Evolutionary conservation across 345 rosid species (phyloP).

Genomic region (Camelina sativa): DNA sequence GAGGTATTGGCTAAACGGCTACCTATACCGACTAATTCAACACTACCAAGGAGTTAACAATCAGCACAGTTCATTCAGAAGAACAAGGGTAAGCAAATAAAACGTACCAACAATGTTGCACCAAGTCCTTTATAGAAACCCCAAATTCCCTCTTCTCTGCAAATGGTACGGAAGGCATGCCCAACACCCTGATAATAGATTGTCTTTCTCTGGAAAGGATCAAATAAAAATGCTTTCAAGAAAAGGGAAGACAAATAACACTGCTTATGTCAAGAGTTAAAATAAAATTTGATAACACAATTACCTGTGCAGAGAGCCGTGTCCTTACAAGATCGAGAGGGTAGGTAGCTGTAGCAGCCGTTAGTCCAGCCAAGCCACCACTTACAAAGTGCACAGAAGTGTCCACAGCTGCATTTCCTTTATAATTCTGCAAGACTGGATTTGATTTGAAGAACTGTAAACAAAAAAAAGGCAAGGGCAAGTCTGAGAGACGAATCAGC

Average conservation of each 20-base stretch:
- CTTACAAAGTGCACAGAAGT: conserved; percentile 67
- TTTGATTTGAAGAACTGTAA: conserved; percentile 61
- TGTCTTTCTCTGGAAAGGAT: conserved; percentile 67
- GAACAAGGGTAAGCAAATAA: conserved; percentile 21
- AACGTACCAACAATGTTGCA: conserved; percentile 77
- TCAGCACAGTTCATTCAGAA: neutral
- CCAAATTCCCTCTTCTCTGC: conserved; percentile 75
- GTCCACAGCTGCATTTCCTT: conserved; percentile 54
- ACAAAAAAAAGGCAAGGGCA: neutral
- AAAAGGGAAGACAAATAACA: conserved; percentile 5
- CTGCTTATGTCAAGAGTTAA: conserved; percentile 6
- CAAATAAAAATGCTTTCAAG: conserved; percentile 15
- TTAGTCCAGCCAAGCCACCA: conserved; percentile 94
- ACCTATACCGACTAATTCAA: neutral
- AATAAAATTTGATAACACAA: neutral
- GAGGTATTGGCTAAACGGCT: conserved; percentile 13
- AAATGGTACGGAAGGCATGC: conserved; percentile 85
- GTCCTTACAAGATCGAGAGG: conserved; percentile 98
- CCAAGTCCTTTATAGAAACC: conserved; percentile 97
- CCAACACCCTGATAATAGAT: conserved; percentile 82
- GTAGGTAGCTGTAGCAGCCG: conserved; percentile 97
- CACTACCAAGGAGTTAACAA: conserved; percentile 19
- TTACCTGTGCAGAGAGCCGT: conserved; percentile 95
- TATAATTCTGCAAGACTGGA: conserved; percentile 53
- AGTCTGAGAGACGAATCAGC: conserved; percentile 9